Evolutionary conservation across 768 basidiomycete genomes (phyloP).

Genomic region (Psilocybe sp.): DNA sequence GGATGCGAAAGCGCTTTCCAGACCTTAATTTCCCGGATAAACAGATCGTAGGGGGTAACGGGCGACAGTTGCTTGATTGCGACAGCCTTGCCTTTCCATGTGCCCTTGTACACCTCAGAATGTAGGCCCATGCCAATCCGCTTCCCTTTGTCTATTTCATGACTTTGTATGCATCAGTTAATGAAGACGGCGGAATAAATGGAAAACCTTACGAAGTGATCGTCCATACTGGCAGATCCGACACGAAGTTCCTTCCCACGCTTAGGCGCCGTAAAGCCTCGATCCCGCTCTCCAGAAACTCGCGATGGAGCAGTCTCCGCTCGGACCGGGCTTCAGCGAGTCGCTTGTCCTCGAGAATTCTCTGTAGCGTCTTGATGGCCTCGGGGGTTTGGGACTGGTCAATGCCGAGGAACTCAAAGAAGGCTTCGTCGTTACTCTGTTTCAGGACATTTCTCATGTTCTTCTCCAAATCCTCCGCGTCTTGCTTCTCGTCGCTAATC

Average conservation of each 20-base stretch:
- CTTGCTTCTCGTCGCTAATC: conserved; percentile 41
- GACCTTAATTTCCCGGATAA: conserved; percentile 65
- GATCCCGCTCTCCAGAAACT: conserved; percentile 71
- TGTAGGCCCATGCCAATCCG: conserved; percentile 75
- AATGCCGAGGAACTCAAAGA: conserved; percentile 57
- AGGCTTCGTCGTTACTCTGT: conserved; percentile 53
- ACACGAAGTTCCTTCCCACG: conserved; percentile 16
- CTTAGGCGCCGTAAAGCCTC: conserved; percentile 69
- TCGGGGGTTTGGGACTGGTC: conserved; percentile 14
- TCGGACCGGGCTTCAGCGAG: no score
- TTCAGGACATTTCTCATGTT: conserved; percentile 53
- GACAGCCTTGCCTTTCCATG: conserved; percentile 63
- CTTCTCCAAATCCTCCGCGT: conserved; percentile 50
- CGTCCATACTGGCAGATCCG: conserved; percentile 14
- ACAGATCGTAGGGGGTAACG: conserved; percentile 58
- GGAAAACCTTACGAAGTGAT: not conserved
- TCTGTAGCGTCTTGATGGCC: no score
- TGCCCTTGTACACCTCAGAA: conserved; percentile 75
- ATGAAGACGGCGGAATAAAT: conserved; percentile 4
- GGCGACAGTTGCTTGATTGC: conserved; percentile 72
- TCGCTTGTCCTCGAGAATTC: no score
- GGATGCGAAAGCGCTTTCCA: conserved; percentile 71
- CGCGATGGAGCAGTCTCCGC: conserved; percentile 42
- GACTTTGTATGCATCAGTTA: no score
- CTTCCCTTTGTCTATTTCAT: conserved; percentile 66